These are phyloP conservation scores for Jaapia argillacea DNA, from an alignment of 768 basidiomycete genomes.

Conservation along the genomic window DNA sequence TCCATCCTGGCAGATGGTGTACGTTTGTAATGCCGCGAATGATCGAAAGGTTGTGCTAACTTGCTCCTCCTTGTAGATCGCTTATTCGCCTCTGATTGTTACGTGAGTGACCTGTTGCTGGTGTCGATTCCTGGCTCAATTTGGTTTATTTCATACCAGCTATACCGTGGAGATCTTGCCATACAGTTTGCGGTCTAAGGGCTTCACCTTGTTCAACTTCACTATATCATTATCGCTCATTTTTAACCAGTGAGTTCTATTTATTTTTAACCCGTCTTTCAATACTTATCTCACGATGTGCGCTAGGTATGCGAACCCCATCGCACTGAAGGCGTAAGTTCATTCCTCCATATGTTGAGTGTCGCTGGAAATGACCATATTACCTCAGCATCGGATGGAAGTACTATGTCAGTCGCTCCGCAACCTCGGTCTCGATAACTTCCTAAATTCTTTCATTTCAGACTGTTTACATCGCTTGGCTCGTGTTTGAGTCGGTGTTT, in stretches of 20 bases:
- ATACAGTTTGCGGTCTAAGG: conserved; percentile 29
- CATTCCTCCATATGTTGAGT: not conserved
- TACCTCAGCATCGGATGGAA: conserved; percentile 1
- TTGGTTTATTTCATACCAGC: conserved; percentile 4
- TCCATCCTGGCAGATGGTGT: not conserved
- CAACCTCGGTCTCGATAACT: not conserved
- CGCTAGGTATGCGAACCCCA: conserved; percentile 25
- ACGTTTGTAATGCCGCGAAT: conserved; percentile 3
- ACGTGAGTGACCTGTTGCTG: conserved; percentile 5
- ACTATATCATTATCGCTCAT: conserved; percentile 28
- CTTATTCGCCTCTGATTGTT: conserved; percentile 27
- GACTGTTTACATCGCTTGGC: conserved; percentile 16
- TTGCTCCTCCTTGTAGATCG: conserved; percentile 7
- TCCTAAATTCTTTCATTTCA: conserved; percentile 2
- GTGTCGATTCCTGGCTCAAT: not conserved
- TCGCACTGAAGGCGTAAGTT: conserved; percentile 18
- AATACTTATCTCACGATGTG: conserved; percentile 15
- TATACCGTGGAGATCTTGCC: conserved; percentile 36
- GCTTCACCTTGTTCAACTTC: conserved; percentile 28
- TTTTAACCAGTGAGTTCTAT: conserved; percentile 26
- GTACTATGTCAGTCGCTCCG: conserved; percentile 8
- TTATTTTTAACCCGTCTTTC: conserved; percentile 14
- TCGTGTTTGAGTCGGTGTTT: conserved; percentile 15
- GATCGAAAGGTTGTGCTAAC: conserved; percentile 16
- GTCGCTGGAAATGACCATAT: not conserved